These are phyloP conservation scores for Colletotrichum liriopes DNA, from an alignment of 2,329 filamentous ascomycete genomes.

Conservation along the genomic window DNA sequence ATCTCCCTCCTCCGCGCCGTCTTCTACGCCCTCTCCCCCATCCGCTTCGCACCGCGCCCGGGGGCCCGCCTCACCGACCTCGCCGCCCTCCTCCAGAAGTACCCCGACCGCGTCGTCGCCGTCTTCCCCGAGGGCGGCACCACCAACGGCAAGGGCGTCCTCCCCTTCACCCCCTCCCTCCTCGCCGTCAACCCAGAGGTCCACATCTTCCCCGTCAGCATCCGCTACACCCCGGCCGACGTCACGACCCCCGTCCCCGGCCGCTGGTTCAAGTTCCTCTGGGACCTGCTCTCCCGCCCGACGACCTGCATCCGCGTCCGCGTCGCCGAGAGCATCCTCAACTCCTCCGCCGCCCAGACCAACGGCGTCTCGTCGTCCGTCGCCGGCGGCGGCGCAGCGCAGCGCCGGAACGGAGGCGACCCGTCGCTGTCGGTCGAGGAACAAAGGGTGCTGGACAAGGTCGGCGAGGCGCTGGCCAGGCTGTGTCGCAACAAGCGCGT, in stretches of 20 bases:
- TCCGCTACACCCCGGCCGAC: slow-evolving; percentile 90
- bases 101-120: slow-evolving; percentile 84
- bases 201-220: slow-evolving; percentile 90
- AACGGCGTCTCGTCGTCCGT: slow-evolving; percentile 52
- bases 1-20: slow-evolving; percentile 85
- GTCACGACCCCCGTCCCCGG: slow-evolving; percentile 92
- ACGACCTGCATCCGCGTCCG: slow-evolving; percentile 93
- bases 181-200: slow-evolving; percentile 76
- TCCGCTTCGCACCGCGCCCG: slow-evolving; percentile 63
- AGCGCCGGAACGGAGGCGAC: slow-evolving; percentile 50
- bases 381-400: slow-evolving; percentile 49
- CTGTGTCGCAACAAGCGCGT: slow-evolving; percentile 91
- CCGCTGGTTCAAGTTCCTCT: slow-evolving; percentile 81
- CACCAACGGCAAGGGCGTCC: slow-evolving; percentile 91
- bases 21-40: slow-evolving; percentile 77
- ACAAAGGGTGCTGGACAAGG: slow-evolving; percentile 79
- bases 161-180: slow-evolving; percentile 86
- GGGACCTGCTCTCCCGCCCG: slow-evolving; percentile 86
- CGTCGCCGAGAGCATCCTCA: slow-evolving; percentile 83
- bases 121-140: slow-evolving; percentile 96
- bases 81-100: slow-evolving; percentile 72
- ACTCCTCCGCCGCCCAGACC: slow-evolving; percentile 59
- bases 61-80: slow-evolving; percentile 72
- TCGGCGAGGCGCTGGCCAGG: slow-evolving; percentile 89
- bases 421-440: slow-evolving; percentile 68